Base-by-base conservation (phyloP, 1,284 basidiomycete genomes). In the Golubevia sp. region DNA sequence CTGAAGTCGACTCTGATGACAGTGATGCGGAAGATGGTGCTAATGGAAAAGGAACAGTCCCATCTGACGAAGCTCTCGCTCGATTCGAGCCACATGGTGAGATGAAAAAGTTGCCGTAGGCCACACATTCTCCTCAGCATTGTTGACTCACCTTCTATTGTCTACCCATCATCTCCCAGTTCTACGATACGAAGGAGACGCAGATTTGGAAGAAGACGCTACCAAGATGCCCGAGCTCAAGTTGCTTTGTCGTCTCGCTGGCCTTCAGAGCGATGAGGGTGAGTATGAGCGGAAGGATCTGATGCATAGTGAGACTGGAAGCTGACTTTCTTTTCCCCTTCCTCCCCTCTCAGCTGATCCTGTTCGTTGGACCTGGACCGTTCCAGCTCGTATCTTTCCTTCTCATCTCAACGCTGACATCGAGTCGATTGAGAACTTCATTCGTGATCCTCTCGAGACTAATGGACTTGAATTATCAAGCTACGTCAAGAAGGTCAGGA, bases 171-270 rank as follows among this genome's bases (percentile, higher is more conserved):
- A 20, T 30, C 20, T 18, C 63, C 49, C 49, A 21, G 24, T 66
- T 26, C 38, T 44, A 8, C 11, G 49, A 6, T 24, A 25, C 34
- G 64, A 62, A 5, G 68, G 62, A 53, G 68, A 74, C 21, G 71
- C 74, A n/a, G 65, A 73, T 51, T 63, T 81, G 49, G 65, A 61
- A 44, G 53, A 53, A 2, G 77, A 79, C 24, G 72, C 71, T 3
- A 73, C 74, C 27, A 54, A 62, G 23, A 50, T 73, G 44, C 76
- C 79, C 0, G 71, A 71, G 54, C 67, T 79, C 61, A 81, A 81
- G 64, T 62, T 83, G 26, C 70, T 83, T 2, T 77, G 76, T 59
- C 76, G 77, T 20, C 67, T 82, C 11, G 69, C 75, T 0, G 77
- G 74, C 24, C 56, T 82, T 18, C 64, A 75, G 53, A 63, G 64